Conservation (phyloP, 306 rosid species). For the Acmispon strigosus region DNA sequence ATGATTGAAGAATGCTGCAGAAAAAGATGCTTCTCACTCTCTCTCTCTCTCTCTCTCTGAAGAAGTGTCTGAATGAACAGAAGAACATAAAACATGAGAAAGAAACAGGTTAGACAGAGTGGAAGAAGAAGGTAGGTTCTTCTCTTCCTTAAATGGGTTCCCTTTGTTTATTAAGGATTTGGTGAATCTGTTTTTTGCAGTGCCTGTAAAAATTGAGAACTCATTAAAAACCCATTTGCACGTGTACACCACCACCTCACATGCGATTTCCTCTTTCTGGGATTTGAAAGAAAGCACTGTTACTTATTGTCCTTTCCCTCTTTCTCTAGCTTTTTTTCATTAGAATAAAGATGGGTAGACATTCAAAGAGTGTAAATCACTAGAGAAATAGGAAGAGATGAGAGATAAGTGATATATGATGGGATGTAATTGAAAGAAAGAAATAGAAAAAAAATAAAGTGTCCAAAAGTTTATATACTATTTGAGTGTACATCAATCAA, state of each 20-base stretch:
- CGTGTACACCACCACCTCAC: constrained; percentile 67
- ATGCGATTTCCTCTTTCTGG: constrained; percentile 36
- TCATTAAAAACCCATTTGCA: constrained; percentile 38
- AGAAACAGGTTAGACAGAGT: constrained; percentile 19
- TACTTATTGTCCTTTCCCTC: constrained; percentile 22
- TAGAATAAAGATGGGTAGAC: too few species aligned
- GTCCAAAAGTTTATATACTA: too few species aligned
- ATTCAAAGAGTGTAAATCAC: too few species aligned
- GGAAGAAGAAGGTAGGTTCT: constrained; percentile 8
- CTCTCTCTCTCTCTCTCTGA: not conserved
- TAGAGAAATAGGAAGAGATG: too few species aligned
- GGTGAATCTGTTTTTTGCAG: constrained; percentile 39
- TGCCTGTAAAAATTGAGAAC: not conserved
- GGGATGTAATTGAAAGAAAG: too few species aligned
- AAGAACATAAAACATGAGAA: not conserved
- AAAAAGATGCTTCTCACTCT: constrained; percentile 8
- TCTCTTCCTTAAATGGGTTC: constrained; percentile 10
- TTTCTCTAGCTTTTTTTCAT: not conserved
- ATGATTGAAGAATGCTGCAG: constrained; percentile 31
- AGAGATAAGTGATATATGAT: too few species aligned
- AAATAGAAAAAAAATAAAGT: too few species aligned
- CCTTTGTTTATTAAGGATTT: constrained; percentile 1
- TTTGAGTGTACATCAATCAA: too few species aligned
- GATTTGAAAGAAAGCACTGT: not conserved
- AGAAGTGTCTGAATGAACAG: constrained; percentile 22